Percentiles rank a stretch among this genome's conserved stretches.
These are phyloP conservation scores for Chlamydomonas applanata DNA, from an alignment of 139 green algal species.

Conservation along the genomic window DNA sequence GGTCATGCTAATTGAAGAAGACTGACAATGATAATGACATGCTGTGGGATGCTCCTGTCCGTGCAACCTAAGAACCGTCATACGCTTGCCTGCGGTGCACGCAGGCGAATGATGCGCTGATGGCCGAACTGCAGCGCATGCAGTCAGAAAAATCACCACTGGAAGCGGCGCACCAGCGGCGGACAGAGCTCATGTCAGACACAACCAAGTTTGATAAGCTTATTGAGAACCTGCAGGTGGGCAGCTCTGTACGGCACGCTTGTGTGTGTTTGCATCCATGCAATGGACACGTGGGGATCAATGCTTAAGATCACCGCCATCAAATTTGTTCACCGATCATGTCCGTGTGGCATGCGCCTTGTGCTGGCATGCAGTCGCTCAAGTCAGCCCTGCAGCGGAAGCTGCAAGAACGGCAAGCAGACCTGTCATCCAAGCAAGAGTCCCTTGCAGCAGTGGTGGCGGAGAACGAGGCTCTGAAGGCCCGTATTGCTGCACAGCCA, in stretches of 20 bases:
- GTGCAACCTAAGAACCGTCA: no score
- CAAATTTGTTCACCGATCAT: no score
- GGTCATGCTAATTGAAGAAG: no score
- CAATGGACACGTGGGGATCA: no score
- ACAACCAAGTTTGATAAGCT: slow-evolving; percentile 58
- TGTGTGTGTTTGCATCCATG: no score
- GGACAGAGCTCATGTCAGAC: slow-evolving; percentile 36
- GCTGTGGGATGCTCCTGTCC: no score
- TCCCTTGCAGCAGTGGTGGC: slow-evolving; percentile 31
- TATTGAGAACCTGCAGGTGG: slow-evolving; percentile 60
- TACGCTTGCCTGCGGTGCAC: no score
- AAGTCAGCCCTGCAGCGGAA: slow-evolving; percentile 60
- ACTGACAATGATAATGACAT: no score
- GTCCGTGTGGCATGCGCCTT: no score
- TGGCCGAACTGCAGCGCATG: slow-evolving; percentile 52
- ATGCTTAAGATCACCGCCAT: no score
- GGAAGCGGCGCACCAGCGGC: slow-evolving; percentile 40
- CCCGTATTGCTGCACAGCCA: slow-evolving; percentile 59
- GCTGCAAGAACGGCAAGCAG: slow-evolving; percentile 58
- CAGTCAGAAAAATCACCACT: slow-evolving; percentile 60
- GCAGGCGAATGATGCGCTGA: slow-evolving; percentile 24
- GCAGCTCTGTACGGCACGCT: neutral
- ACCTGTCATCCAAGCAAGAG: slow-evolving; percentile 51
- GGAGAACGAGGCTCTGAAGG: slow-evolving; percentile 59
- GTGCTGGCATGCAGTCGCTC: slow-evolving; percentile 23